Conservation (phyloP, 139 green algal genomes). For the Chlamydomonas schloesseri region DNA sequence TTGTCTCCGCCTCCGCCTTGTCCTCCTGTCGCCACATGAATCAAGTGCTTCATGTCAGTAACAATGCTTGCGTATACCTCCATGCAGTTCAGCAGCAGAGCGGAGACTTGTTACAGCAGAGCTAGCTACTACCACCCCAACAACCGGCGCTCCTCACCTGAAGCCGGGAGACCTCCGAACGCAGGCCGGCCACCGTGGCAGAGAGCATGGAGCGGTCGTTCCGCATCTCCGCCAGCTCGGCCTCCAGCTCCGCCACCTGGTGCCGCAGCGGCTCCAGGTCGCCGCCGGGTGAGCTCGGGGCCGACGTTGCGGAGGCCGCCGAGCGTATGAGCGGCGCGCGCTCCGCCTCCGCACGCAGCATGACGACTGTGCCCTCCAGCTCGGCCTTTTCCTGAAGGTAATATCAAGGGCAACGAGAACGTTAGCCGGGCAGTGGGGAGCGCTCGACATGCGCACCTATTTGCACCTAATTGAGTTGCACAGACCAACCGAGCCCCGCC, state of each 20-base stretch:
- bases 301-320: background rate
- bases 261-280: background rate
- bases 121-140: background rate
- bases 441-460: no score
- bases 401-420: background rate
- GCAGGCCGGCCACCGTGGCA: background rate
- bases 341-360: slow-evolving; percentile 8
- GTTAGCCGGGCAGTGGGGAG: no score
- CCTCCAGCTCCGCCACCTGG: background rate
- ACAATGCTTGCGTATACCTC: no score
- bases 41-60: no score
- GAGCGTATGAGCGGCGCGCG: background rate
- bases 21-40: background rate
- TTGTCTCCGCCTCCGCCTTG: background rate
- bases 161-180: background rate
- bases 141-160: slow-evolving; percentile 16
- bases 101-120: background rate
- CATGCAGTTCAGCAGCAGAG: no score
- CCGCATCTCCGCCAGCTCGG: background rate
- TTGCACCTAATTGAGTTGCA: no score
- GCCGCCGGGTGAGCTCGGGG: background rate
- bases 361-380: background rate
- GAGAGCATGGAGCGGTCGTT: slow-evolving; percentile 4
- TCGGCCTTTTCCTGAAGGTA: background rate
- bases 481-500: no score